Conservation (phyloP, 2,329 filamentous ascomycete species). For the Colletotrichum lupini region DNA sequence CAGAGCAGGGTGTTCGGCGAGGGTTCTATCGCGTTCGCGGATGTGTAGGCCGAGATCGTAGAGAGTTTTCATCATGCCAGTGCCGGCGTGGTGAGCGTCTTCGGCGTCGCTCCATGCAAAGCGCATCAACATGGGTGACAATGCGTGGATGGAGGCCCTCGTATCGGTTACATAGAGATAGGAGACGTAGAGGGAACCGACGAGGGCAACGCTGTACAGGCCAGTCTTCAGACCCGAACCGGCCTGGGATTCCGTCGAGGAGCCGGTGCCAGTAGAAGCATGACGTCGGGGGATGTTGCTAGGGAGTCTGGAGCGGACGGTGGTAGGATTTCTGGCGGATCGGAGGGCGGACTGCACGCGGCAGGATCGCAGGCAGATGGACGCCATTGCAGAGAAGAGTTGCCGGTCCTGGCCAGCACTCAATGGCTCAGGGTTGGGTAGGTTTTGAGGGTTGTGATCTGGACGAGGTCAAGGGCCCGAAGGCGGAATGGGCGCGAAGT, state of each 20-base stretch:
- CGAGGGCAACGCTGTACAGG: conserved; percentile 54
- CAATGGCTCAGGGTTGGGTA: conserved; percentile 43
- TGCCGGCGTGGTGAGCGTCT: conserved; percentile 89
- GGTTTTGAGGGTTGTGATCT: conserved; percentile 11
- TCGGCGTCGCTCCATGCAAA: conserved; percentile 80
- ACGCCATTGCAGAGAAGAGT: conserved; percentile 44
- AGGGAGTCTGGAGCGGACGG: conserved; percentile 39
- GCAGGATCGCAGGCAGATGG: conserved; percentile 41
- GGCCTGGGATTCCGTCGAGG: conserved; percentile 41
- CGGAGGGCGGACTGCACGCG: conserved; percentile 40
- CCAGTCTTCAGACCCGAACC: conserved; percentile 49
- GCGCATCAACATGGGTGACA: conserved; percentile 74
- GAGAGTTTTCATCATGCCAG: conserved; percentile 75
- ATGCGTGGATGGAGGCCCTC: conserved; percentile 74
- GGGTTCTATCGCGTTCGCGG: conserved; percentile 73
- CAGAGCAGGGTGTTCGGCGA: conserved; percentile 46
- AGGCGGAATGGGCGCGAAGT: conserved; percentile 9
- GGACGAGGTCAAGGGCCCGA: conserved; percentile 11
- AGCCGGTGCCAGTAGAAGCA: conserved; percentile 41
- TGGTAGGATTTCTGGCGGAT: conserved; percentile 27
- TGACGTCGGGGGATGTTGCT: conserved; percentile 44
- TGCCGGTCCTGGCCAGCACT: conserved; percentile 44
- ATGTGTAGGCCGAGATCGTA: conserved; percentile 82
- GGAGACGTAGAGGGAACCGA: conserved; percentile 55
- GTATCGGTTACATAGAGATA: conserved; percentile 83